Base-by-base conservation (phyloP, 345 rosid genomes). In the Acer saccharum region DNA sequence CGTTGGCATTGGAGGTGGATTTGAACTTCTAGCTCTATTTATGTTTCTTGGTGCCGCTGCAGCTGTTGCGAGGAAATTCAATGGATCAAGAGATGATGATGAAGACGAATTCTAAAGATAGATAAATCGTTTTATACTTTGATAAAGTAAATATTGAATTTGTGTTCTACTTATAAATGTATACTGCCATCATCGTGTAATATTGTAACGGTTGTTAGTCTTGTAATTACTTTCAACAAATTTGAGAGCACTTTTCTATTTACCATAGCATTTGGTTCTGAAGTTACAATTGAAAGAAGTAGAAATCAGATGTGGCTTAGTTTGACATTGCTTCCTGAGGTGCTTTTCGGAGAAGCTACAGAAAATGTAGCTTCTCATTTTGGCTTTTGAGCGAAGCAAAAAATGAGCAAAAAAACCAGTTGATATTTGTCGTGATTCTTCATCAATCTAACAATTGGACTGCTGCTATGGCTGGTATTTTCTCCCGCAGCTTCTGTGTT, bases 401-500 rank as follows among this genome's bases (percentile, higher is more conserved):
- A 1, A 25, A 25, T 25, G 27, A 25, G 27, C 27, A 25, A 1
- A 25, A 25, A 25, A 25, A 1, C 27, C 27, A 1, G 46, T 67
- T 61, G 27, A 79, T 65, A 57, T 50, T 61, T 39, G 67, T 58
- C 7, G 10, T 13, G 9, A n/a, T 35, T 73, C 5, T 76, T 76
- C 61, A 25, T 78, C 91, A 88, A 50, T 95, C 93, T 68, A 91
- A 79, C 71, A 93, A 89, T 84, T 92, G 96, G 35, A 93, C 94
- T 68, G 98, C 97, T 13, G 87, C 94, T 41, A 93, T 91, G 0
- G 89, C 82, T 32, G 97, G 95, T 76, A 95, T 95, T 25, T 83
- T 90, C 81, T 95, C 99, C 82, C 96, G 87, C 79, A 95, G 72
- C 76, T 95, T 95, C 72, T 95, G 98, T n/a, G 92, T 91, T 73